Evolutionary conservation across 257 asterid species (phyloP).

Genomic region (Misopates orontium): DNA sequence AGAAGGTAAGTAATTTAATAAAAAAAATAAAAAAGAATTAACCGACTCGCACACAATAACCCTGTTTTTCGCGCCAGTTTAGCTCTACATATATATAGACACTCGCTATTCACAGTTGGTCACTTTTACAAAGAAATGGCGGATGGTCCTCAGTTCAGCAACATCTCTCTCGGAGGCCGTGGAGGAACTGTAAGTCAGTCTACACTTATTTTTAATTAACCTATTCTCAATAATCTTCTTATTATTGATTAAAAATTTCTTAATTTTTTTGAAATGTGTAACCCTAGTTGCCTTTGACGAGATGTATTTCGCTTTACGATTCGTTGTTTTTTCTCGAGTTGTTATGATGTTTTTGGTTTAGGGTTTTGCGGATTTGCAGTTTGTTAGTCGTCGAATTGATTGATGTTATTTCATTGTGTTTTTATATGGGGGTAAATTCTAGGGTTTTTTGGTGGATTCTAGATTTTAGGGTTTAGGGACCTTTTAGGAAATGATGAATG

Average conservation of each 20-base stretch:
- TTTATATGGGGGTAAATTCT: not conserved
- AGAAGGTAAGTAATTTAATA: no score
- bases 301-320: not conserved
- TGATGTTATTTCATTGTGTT: not conserved
- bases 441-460: slow-evolving; percentile 9
- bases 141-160: slow-evolving; percentile 79
- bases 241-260: not conserved
- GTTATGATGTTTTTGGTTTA: slow-evolving; percentile 14
- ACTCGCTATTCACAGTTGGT: no score
- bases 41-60: no score
- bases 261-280: not conserved
- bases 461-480: slow-evolving; percentile 8
- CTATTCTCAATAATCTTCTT: not conserved
- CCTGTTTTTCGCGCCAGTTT: no score
- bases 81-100: no score
- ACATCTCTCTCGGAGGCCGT: slow-evolving; percentile 85
- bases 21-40: no score
- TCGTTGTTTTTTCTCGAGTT: not conserved
- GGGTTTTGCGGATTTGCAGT: not conserved
- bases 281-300: slow-evolving; percentile 14
- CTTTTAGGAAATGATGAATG: slow-evolving; percentile 1
- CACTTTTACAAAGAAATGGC: slow-evolving; percentile 39
- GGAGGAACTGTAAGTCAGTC: slow-evolving; percentile 76
- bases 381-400: slow-evolving; percentile 6
- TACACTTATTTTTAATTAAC: not conserved